Percentiles rank a stretch among this genome's conserved stretches.
phyloP scores from a whole-genome alignment of 202 grass and related monocot genomes.

The Dendrocalamus latiflorus region DNA sequence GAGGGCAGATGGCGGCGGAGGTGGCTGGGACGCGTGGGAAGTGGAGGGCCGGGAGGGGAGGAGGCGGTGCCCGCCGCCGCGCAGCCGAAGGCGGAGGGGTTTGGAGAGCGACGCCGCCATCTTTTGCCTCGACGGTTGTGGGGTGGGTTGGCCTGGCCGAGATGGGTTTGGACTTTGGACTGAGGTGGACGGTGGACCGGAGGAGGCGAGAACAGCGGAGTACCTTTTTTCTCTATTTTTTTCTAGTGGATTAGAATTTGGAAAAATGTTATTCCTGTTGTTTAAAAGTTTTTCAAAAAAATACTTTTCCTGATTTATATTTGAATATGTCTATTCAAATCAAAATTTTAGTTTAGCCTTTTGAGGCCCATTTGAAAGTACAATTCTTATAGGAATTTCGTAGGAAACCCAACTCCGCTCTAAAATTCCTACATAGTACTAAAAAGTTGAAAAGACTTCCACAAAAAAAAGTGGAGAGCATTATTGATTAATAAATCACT shows the following conservation, averaged over 20 bases:
- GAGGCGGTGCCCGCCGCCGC: slow-evolving; percentile 21
- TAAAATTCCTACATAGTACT: background rate
- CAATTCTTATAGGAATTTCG: background rate
- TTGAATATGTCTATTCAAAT: background rate
- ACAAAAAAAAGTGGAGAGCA: no score
- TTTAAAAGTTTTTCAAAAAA: background rate
- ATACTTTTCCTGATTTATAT: background rate
- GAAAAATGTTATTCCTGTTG: background rate
- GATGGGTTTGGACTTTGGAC: background rate
- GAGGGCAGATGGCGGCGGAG: background rate
- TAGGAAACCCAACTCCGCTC: background rate
- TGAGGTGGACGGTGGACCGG: no score
- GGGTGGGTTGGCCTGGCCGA: background rate
- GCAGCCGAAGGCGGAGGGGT: slow-evolving; percentile 46
- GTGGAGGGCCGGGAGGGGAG: slow-evolving; percentile 27
- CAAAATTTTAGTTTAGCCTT: background rate
- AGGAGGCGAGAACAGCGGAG: background rate
- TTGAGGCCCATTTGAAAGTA: background rate
- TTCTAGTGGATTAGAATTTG: background rate
- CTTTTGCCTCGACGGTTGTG: background rate
- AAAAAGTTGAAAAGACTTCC: background rate
- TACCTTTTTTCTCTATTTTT: background rate
- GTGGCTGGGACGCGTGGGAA: slow-evolving; percentile 25
- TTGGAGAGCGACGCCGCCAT: slow-evolving; percentile 71
- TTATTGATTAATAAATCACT: background rate